phyloP scores from a whole-genome alignment of 805 yeast genomes.

The Saturnispora sekii region DNA sequence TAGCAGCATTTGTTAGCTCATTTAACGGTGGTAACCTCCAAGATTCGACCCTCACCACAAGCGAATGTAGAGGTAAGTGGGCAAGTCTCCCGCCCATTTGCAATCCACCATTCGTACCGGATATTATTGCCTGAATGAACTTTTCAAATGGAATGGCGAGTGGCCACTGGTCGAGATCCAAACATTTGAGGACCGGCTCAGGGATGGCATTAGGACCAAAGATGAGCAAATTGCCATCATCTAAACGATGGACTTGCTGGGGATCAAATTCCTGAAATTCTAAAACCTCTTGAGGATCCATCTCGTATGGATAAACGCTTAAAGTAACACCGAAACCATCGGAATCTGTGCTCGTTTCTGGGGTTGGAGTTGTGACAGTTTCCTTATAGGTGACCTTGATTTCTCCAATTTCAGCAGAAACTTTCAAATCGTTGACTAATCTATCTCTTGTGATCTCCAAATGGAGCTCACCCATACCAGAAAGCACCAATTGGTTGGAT shows the following conservation, averaged over 20 bases:
- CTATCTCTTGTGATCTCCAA: constrained; percentile 80
- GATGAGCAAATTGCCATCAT: constrained; percentile 40
- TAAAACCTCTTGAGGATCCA: constrained; percentile 22
- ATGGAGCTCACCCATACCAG: constrained; percentile 98
- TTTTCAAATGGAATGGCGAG: constrained; percentile 36
- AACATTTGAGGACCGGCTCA: constrained; percentile 15
- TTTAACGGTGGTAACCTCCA: constrained; percentile 40
- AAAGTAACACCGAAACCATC: constrained; percentile 17
- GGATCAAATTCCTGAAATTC: constrained; percentile 23
- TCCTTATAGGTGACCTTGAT: constrained; percentile 90
- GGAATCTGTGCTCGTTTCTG: constrained; percentile 14
- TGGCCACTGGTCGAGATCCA: constrained; percentile 33
- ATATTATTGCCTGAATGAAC: constrained; percentile 42
- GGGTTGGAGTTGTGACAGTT: constrained; percentile 29
- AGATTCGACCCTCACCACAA: constrained; percentile 41
- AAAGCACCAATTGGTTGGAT: constrained; percentile 74
- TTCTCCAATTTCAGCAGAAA: constrained; percentile 69
- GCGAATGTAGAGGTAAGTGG: constrained; percentile 48
- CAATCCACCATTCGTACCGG: constrained; percentile 52
- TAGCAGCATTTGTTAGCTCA: constrained; percentile 32
- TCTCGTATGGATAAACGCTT: constrained; percentile 26
- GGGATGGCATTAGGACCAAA: constrained; percentile 27
- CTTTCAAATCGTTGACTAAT: constrained; percentile 70
- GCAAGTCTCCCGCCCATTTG: constrained; percentile 61
- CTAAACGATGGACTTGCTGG: constrained; percentile 31